Base-by-base conservation (phyloP, 306 rosid genomes). In the Glycine latifolia region DNA sequence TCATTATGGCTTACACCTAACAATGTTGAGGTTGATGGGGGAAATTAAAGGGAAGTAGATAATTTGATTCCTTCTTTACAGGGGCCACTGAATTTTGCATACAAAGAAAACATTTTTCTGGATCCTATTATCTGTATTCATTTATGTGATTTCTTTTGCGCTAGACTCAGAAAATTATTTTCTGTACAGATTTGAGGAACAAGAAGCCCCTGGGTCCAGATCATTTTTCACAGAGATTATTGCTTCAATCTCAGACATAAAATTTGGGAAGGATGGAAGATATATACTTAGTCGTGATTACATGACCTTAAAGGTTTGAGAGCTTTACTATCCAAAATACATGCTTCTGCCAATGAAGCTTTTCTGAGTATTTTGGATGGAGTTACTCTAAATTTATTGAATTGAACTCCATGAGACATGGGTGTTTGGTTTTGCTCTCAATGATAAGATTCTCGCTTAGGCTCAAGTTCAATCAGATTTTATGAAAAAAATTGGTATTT, bases 201-300 rank as follows among this genome's bases (percentile, higher is more conserved):
- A 84, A 73, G 99, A 96, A 82, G 91, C 93, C 67, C 97, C 97
- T 62, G 99, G 99, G 72, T 89, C 99, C 85, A 88, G 97, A 84
- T 96, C 99, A 33, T 96, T 96, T 86, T 96, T 93, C 83, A 96
- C 99, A 0, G 99, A 96, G 88, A 96, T 96, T 78, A 96, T 96
- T 84, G 99, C 99, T 88, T 96, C 99, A 33, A 91, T 96, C 81
- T 93, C 99, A 1, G 99, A 96, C 80, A 90, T 96, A 67, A 96
- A 96, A 85, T 96, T 96, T 67, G 98, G 91, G 74, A 96, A 86
- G 91, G 92, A 88, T 60, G 99, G 99, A 80, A 91, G 99, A 93
- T 86, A 92, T 63, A 87, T 96, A 87, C 94, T 96, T 63, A 93
- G 99, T 83, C 99, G 99, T 47, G 99, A 96, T 88, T 96, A 96